Evolutionary conservation across 495 filamentous ascomycete species (phyloP).

Genomic region (Penicillium dipodomyicola): DNA sequence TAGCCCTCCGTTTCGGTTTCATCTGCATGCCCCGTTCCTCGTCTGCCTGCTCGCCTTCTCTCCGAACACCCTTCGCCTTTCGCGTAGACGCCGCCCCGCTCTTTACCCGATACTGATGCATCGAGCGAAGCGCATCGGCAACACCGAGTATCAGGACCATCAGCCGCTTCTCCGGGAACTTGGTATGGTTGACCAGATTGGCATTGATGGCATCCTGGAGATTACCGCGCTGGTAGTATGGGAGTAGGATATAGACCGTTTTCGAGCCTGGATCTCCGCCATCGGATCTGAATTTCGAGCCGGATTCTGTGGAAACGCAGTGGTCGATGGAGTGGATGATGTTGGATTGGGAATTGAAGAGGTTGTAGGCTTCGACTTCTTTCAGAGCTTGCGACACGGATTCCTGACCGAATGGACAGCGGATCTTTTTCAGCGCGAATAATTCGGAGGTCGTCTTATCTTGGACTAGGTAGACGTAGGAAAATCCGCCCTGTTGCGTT

Average conservation of each 20-base stretch:
- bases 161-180: slow-evolving; percentile 81
- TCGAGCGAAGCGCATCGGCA: slow-evolving; percentile 78
- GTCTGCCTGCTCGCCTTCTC: slow-evolving; percentile 60
- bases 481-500: slow-evolving; percentile 76
- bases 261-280: slow-evolving; percentile 64
- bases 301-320: slow-evolving; percentile 60
- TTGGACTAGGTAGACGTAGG: slow-evolving; percentile 97
- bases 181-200: slow-evolving; percentile 94
- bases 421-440: slow-evolving; percentile 96
- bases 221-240: slow-evolving; percentile 92
- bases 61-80: slow-evolving; percentile 60
- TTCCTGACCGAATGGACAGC: slow-evolving; percentile 95
- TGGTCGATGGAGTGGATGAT: slow-evolving; percentile 93
- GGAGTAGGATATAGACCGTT: slow-evolving; percentile 93
- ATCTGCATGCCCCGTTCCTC: slow-evolving; percentile 55
- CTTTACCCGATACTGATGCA: slow-evolving; percentile 82
- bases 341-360: slow-evolving; percentile 76
- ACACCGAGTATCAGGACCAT: slow-evolving; percentile 92
- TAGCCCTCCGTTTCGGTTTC: slow-evolving; percentile 49
- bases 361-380: slow-evolving; percentile 93
- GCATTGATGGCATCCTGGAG: slow-evolving; percentile 98
- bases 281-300: slow-evolving; percentile 57
- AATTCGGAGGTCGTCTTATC: slow-evolving; percentile 75
- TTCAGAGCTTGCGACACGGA: slow-evolving; percentile 90
- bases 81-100: slow-evolving; percentile 52